phyloP scores from a whole-genome alignment of 495 filamentous ascomycete species.

The Trichoderma parareesei region DNA sequence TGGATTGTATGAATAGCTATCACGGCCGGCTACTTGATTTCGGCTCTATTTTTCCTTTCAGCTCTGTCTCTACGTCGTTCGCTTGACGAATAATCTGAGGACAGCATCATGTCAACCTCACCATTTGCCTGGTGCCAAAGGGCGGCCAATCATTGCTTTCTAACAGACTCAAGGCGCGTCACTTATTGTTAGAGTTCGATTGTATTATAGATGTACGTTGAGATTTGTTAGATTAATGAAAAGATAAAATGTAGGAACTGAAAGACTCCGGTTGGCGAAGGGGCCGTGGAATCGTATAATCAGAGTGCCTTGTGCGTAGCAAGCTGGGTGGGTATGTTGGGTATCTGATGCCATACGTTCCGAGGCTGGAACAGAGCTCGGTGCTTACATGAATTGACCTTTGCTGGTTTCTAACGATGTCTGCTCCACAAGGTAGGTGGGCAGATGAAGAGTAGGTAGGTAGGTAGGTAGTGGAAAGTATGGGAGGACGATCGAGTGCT shows the following conservation, averaged over 20 bases:
- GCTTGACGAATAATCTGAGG: background rate
- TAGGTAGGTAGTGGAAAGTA: too few relatives aligned
- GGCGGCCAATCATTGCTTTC: background rate
- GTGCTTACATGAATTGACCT: too few relatives aligned
- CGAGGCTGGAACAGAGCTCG: too few relatives aligned
- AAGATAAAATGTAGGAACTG: background rate
- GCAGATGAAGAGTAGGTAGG: too few relatives aligned
- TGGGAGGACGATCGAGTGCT: too few relatives aligned
- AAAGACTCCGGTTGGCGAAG: too few relatives aligned
- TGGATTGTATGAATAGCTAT: background rate
- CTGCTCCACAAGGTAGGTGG: too few relatives aligned
- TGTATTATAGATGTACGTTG: background rate
- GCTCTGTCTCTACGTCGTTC: background rate
- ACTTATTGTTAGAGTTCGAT: constrained; percentile 6
- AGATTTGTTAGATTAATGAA: background rate
- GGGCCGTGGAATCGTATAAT: too few relatives aligned
- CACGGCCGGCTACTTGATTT: background rate
- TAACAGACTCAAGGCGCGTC: background rate
- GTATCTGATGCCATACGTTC: too few relatives aligned
- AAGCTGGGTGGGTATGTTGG: too few relatives aligned
- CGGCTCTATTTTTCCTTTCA: background rate
- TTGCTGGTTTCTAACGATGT: too few relatives aligned
- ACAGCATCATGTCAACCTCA: background rate
- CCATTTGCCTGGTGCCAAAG: background rate
- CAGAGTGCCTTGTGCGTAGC: too few relatives aligned